phyloP scores from a whole-genome alignment of 179 eudicot species.

The Silene coronaria region DNA sequence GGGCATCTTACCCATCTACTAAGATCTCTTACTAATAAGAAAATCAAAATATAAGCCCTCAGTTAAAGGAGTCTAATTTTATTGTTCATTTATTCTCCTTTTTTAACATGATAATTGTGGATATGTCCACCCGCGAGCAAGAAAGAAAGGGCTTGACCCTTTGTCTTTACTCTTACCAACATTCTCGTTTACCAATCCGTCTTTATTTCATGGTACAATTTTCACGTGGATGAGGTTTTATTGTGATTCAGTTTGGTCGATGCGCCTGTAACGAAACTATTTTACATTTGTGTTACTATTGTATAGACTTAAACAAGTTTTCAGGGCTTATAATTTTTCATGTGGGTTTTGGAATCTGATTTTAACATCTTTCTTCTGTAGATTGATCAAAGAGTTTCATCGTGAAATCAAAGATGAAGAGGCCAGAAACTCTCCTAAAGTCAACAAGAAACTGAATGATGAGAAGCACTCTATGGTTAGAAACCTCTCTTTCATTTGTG shows the following conservation, averaged over 20 bases:
- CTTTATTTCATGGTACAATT: neutral
- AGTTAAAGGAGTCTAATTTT: too few relatives aligned
- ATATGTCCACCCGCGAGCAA: too few relatives aligned
- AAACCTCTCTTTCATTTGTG: neutral
- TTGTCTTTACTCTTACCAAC: too few relatives aligned
- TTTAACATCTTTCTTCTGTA: slow-evolving; percentile 21
- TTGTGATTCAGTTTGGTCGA: neutral
- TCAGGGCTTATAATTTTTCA: neutral
- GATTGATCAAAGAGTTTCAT: slow-evolving; percentile 94
- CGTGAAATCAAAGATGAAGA: slow-evolving; percentile 95
- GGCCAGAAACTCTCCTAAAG: slow-evolving; percentile 65
- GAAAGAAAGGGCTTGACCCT: too few relatives aligned
- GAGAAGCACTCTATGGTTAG: slow-evolving; percentile 91
- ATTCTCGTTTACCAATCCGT: too few relatives aligned
- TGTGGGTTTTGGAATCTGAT: neutral
- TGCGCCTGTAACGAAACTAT: neutral
- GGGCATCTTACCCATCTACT: too few relatives aligned
- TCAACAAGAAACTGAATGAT: slow-evolving; percentile 82
- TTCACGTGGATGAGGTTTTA: neutral
- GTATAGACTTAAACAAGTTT: neutral
- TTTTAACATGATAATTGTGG: too few relatives aligned
- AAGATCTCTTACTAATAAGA: too few relatives aligned
- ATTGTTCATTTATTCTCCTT: too few relatives aligned
- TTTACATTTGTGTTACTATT: neutral
- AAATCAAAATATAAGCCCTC: too few relatives aligned